These are phyloP conservation scores for Microdochium nivale DNA, from an alignment of 2,329 filamentous ascomycete species.

Conservation along the genomic window DNA sequence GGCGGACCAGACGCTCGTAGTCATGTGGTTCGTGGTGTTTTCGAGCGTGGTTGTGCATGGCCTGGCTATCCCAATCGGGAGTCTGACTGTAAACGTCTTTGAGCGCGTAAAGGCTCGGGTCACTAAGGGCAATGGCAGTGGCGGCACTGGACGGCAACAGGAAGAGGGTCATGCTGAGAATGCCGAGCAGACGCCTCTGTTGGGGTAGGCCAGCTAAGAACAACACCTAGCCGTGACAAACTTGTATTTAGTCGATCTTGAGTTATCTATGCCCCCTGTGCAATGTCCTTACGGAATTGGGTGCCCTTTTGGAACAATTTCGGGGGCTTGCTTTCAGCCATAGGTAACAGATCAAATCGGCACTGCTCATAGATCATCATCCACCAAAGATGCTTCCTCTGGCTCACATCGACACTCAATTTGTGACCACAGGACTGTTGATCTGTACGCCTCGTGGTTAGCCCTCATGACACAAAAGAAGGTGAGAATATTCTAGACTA, in stretches of 20 bases:
- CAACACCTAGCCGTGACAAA: no score
- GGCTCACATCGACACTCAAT: no score
- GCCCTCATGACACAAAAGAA: background rate
- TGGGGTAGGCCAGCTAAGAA: background rate
- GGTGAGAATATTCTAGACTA: background rate
- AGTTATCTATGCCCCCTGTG: no score
- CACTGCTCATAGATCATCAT: no score
- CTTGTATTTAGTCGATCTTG: no score
- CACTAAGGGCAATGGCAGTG: background rate
- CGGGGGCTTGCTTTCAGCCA: no score
- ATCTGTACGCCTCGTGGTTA: no score
- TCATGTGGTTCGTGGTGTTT: constrained; percentile 7
- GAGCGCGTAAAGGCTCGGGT: background rate
- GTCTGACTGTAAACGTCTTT: background rate
- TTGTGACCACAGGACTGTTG: background rate
- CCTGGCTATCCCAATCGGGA: constrained; percentile 8
- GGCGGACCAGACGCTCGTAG: constrained; percentile 2
- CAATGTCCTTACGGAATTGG: no score
- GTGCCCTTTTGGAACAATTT: no score
- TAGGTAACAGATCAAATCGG: no score
- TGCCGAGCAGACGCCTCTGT: background rate
- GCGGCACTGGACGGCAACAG: background rate
- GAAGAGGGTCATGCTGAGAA: background rate
- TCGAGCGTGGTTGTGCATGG: constrained; percentile 4
- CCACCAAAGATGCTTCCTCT: no score